Evolutionary conservation across 2,329 filamentous ascomycete species (phyloP).

Genomic region (Albifimbria verrucaria): DNA sequence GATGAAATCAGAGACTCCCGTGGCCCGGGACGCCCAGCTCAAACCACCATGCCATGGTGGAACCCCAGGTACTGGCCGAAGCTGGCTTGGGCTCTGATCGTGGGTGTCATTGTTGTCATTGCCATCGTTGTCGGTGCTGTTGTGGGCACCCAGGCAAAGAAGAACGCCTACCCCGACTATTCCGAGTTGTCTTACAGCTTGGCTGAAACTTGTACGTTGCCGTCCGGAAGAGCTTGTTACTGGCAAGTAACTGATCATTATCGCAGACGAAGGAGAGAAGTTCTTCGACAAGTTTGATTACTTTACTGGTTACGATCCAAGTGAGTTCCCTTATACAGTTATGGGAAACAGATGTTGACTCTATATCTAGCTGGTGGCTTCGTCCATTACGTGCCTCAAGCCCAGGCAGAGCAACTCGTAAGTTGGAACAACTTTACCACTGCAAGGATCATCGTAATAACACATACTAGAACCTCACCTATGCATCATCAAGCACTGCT

Average conservation of each 20-base stretch:
- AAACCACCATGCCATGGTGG: conserved; percentile 34
- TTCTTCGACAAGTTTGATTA: conserved; percentile 58
- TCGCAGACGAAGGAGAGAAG: conserved; percentile 40
- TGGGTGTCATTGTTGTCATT: conserved; percentile 38
- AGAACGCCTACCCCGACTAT: conserved; percentile 47
- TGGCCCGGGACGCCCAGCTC: conserved; percentile 14
- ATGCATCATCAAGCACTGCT: conserved; percentile 49
- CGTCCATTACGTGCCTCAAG: conserved; percentile 50
- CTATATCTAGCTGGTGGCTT: conserved; percentile 39
- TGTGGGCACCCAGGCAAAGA: conserved; percentile 35
- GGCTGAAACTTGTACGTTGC: conserved; percentile 44
- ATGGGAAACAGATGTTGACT: not conserved
- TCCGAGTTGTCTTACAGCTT: conserved; percentile 42
- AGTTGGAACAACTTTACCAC: conserved; percentile 8
- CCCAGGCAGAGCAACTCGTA: conserved; percentile 39
- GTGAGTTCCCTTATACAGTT: conserved; percentile 21
- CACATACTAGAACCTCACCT: conserved; percentile 56
- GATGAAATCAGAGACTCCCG: conserved; percentile 23
- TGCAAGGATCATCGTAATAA: not conserved
- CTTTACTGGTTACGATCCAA: conserved; percentile 46
- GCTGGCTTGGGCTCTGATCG: conserved; percentile 43
- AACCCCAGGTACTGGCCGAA: conserved; percentile 52
- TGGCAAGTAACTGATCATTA: conserved; percentile 2
- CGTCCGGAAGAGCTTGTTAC: not conserved
- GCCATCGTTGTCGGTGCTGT: conserved; percentile 47